Conservation (phyloP, 169 alveolate genomes). For the Perkinsus olseni region DNA sequence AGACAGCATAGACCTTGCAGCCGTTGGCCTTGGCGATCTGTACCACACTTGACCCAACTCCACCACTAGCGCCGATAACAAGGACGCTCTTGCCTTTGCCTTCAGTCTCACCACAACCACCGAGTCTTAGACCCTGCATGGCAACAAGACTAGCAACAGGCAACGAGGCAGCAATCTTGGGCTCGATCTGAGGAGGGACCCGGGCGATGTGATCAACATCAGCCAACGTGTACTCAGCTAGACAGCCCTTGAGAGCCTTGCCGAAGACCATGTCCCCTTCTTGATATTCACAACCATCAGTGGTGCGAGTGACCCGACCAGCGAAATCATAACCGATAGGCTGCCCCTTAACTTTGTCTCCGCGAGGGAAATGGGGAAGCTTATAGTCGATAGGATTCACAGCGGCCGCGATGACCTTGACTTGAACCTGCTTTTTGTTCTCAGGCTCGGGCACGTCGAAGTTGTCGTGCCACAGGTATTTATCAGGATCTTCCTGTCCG, state of each 20-base stretch:
- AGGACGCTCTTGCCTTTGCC: background rate
- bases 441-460: background rate
- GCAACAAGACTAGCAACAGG: background rate
- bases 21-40: background rate
- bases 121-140: background rate
- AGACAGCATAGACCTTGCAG: background rate
- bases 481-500: background rate
- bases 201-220: background rate
- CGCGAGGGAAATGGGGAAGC: background rate
- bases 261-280: background rate
- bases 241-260: background rate
- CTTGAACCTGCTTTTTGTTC: background rate
- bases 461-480: background rate
- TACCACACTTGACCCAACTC: background rate
- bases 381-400: conserved; percentile 4
- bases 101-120: background rate
- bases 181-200: background rate
- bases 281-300: background rate
- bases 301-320: background rate
- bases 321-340: background rate
- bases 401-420: background rate
- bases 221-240: background rate
- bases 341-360: background rate
- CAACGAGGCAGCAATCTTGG: background rate
- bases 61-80: background rate